These are phyloP conservation scores for Pholiota molesta DNA, from an alignment of 768 basidiomycete genomes.

Conservation along the genomic window DNA sequence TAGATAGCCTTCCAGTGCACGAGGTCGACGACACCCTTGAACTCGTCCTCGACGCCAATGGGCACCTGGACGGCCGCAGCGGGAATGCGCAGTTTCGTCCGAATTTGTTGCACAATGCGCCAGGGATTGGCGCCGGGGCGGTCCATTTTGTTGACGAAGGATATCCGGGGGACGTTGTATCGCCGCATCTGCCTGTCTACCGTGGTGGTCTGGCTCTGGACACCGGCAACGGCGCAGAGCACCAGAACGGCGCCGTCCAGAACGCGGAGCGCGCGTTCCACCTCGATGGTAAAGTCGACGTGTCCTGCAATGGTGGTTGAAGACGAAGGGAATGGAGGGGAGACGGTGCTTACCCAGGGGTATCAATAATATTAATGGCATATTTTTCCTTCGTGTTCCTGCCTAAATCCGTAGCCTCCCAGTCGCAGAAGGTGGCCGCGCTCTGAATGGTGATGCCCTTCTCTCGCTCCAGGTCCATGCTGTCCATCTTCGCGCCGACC, in stretches of 20 bases:
- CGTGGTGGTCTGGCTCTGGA: conserved; percentile 97
- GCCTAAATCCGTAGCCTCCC: conserved; percentile 71
- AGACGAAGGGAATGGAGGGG: background rate
- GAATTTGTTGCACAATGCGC: conserved; percentile 91
- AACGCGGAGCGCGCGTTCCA: conserved; percentile 94
- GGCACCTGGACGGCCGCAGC: conserved; percentile 97
- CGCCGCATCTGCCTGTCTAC: conserved; percentile 99
- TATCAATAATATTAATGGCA: conserved; percentile 98
- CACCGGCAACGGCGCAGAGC: conserved; percentile 95
- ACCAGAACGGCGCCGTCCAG: conserved; percentile 97
- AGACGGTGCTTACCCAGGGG: conserved; percentile 67
- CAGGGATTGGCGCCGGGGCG: conserved; percentile 97
- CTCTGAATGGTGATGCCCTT: conserved; percentile 99
- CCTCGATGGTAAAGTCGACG: conserved; percentile 99
- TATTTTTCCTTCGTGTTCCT: conserved; percentile 76
- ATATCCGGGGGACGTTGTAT: conserved; percentile 93
- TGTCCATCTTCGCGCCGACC: conserved; percentile 99
- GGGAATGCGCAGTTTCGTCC: conserved; percentile 86
- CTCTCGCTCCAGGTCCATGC: conserved; percentile 98
- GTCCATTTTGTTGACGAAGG: conserved; percentile 98
- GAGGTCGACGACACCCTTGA: conserved; percentile 91
- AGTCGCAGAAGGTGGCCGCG: conserved; percentile 98
- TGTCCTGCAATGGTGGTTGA: conserved; percentile 63
- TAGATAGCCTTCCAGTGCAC: conserved; percentile 95
- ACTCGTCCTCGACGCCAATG: conserved; percentile 86